phyloP scores from a whole-genome alignment of 2,329 filamentous ascomycete genomes.

The Curvularia spicifera region DNA sequence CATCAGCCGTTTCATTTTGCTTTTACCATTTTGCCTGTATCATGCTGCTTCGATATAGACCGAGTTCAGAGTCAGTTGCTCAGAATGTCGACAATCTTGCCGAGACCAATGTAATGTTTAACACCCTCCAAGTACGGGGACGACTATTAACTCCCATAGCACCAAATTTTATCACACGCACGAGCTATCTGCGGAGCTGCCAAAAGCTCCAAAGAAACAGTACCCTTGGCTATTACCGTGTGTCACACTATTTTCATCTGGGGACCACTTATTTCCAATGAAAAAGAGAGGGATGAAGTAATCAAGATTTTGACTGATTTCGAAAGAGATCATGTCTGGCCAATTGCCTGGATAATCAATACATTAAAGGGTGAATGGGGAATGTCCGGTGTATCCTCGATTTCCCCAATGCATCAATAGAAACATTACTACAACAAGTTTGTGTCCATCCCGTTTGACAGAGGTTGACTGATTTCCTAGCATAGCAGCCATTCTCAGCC shows the following conservation, averaged over 20 bases:
- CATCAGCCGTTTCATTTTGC: conserved; percentile 33
- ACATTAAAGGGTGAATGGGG: conserved; percentile 38
- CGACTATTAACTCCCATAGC: conserved; percentile 18
- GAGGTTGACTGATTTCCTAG: not conserved
- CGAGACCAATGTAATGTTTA: conserved; percentile 29
- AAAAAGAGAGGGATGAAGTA: conserved; percentile 31
- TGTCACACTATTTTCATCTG: conserved; percentile 41
- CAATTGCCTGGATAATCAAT: conserved; percentile 41
- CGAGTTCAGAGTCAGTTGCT: conserved; percentile 37
- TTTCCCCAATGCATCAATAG: conserved; percentile 1
- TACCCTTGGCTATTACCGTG: conserved; percentile 32
- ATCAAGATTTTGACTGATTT: conserved; percentile 32
- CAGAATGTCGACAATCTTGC: conserved; percentile 28
- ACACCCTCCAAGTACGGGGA: not conserved
- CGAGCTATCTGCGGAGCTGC: conserved; percentile 37
- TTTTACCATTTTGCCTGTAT: conserved; percentile 41
- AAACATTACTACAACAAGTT: not conserved
- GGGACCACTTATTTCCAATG: conserved; percentile 31
- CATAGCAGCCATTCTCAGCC: not conserved
- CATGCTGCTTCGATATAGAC: conserved; percentile 40
- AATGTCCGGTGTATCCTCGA: conserved; percentile 6
- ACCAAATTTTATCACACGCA: conserved; percentile 34
- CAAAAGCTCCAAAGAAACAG: conserved; percentile 33
- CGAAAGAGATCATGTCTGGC: conserved; percentile 37
- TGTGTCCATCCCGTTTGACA: not conserved